Percentiles rank a stretch among this genome's conserved stretches.
Evolutionary conservation across 2,329 filamentous ascomycete genomes (phyloP).

Genomic region (Verticillium albo-atrum): DNA sequence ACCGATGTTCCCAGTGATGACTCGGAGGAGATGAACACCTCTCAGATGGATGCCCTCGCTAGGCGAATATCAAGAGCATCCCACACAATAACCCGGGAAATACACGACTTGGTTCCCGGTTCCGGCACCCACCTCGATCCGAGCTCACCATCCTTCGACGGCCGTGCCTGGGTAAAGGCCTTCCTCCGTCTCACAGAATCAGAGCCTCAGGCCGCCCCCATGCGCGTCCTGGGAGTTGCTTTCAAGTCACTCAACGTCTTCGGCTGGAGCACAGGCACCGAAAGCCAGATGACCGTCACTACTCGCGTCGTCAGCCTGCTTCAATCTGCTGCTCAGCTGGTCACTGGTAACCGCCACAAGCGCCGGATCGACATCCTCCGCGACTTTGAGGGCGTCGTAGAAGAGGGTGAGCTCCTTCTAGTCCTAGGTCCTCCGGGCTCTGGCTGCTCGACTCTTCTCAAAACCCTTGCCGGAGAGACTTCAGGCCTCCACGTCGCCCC

Average conservation of each 20-base stretch:
- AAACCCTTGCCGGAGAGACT: constrained; percentile 33
- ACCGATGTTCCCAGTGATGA: not conserved
- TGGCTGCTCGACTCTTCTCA: constrained; percentile 65
- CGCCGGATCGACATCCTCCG: constrained; percentile 18
- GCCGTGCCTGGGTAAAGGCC: constrained; percentile 18
- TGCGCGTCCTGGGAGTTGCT: constrained; percentile 18
- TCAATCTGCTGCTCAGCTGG: constrained; percentile 9
- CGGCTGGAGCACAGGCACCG: constrained; percentile 16
- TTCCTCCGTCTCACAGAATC: constrained; percentile 16
- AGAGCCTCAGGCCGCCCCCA: constrained; percentile 13
- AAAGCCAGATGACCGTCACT: constrained; percentile 14
- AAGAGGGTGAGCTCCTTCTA: constrained; percentile 50
- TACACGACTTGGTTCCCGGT: constrained; percentile 4
- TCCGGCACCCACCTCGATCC: constrained; percentile 17
- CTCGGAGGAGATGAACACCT: not conserved
- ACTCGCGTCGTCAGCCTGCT: constrained; percentile 26
- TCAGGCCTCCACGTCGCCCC: constrained; percentile 16
- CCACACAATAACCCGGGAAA: not conserved
- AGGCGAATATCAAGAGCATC: not conserved
- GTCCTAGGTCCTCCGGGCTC: constrained; percentile 50
- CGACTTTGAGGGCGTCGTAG: constrained; percentile 22
- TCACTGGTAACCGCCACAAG: not conserved
- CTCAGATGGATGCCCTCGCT: not conserved
- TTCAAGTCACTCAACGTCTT: constrained; percentile 18
- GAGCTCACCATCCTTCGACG: constrained; percentile 17